Evolutionary conservation across 192 early-diverging fungal genomes (phyloP), one percentile per base, ranked within the genome.

Genomic region (Podila epicladia): DNA sequence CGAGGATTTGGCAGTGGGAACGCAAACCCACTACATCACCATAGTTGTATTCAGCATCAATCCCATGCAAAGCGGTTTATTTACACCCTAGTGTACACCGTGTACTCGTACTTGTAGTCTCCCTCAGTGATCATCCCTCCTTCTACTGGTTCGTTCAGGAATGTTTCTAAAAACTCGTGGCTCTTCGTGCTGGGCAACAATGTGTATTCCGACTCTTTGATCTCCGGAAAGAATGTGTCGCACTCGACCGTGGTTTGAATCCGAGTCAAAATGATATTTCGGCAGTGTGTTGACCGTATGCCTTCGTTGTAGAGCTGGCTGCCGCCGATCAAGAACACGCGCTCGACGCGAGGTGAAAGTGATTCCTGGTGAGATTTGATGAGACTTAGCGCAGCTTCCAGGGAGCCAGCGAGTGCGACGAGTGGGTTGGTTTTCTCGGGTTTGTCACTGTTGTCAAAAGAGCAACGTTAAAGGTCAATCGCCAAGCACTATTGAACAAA

Each of bases 251-350:
- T 82, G 11, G 78, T 72, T 33, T 90, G 75, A 19, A 97, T 85
- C 5, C 87, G 71, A 9, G 96, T 97, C 50, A 95, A 69, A 22
- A 95, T 84, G 48, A 98, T 86, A 58, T 89, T 86, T 3, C 75
- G 48, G 67, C 91, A 91, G 12, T 75, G 64, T 6, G 87, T 69
- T 38, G 88, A 88, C 9, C 74, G 78, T 28, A 98, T 73, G 12
- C 91, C 91, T 76, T 91, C 87, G 24, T 83, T 74, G 76, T 98
- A 98, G 31, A 97, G 79, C 35, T 89, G 77, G 20, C 86, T 84
- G 4, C 97, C 97, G 60, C 97, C 97, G 71, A 95, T 94, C 50
- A 96, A 73, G 82, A 93, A 96, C n/a, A 92, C 85, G 19, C 89
- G 87, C 35, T 62, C 78, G 51, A 82, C 55, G 26, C 69, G 48